A percentile compares a stretch with the other conserved stretches of the same genome.
Conservation (phyloP, 2,329 filamentous ascomycete species). For the Teratosphaeriaceae sp. region DNA sequence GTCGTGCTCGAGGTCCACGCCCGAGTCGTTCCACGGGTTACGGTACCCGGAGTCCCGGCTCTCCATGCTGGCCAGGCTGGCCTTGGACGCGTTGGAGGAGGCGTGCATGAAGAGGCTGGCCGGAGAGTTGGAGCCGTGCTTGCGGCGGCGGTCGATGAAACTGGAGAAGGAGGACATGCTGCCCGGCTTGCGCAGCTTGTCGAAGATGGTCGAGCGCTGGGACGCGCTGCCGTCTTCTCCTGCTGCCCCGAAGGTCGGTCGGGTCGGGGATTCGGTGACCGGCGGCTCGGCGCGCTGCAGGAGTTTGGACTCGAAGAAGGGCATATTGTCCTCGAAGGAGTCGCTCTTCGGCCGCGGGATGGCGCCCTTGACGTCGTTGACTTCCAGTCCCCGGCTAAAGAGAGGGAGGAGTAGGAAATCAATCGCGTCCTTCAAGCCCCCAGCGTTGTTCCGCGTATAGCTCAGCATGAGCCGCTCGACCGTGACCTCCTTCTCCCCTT, state of each 20-base stretch:
- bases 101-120: slow-evolving; percentile 72
- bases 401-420: slow-evolving; percentile 86
- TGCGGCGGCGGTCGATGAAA: slow-evolving; percentile 88
- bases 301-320: slow-evolving; percentile 95
- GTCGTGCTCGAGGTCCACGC: slow-evolving; percentile 91
- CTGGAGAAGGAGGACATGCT: slow-evolving; percentile 92
- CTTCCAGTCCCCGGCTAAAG: slow-evolving; percentile 82
- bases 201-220: slow-evolving; percentile 81
- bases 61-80: slow-evolving; percentile 91
- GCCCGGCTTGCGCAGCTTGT: slow-evolving; percentile 87
- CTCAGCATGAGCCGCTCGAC: slow-evolving; percentile 43
- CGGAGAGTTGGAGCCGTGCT: slow-evolving; percentile 77
- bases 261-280: slow-evolving; percentile 79
- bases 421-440: slow-evolving; percentile 89
- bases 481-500: slow-evolving; percentile 35
- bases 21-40: slow-evolving; percentile 97
- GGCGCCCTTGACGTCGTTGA: slow-evolving; percentile 80
- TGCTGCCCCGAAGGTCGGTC: slow-evolving; percentile 74
- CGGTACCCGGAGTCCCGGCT: slow-evolving; percentile 91
- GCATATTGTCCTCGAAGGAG: slow-evolving; percentile 94
- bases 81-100: slow-evolving; percentile 90
- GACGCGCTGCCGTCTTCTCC: slow-evolving; percentile 72
- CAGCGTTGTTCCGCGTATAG: slow-evolving; percentile 95
- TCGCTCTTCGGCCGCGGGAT: slow-evolving; percentile 98
- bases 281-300: slow-evolving; percentile 84